phyloP scores from a whole-genome alignment of 2,329 filamentous ascomycete genomes.

The Cladophialophora bantiana region DNA sequence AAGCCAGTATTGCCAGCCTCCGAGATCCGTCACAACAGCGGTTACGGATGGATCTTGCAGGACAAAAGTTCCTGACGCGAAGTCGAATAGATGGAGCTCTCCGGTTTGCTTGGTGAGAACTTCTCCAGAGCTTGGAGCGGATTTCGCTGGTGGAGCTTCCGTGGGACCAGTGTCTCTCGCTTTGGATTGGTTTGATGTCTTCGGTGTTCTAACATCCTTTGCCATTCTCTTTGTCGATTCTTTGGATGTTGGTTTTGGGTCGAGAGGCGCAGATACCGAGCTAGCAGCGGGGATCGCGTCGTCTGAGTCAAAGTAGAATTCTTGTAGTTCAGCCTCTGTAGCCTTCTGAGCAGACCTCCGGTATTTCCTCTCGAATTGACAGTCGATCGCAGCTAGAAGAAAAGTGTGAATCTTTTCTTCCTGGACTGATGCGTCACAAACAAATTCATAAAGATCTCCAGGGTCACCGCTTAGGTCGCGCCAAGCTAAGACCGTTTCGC shows the following conservation, averaged over 20 bases:
- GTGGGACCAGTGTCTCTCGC: slow-evolving; percentile 56
- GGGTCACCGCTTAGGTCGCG: slow-evolving; percentile 90
- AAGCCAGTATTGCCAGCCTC: slow-evolving; percentile 94
- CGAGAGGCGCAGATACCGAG: slow-evolving; percentile 59
- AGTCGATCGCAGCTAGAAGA: slow-evolving; percentile 82
- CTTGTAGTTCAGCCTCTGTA: slow-evolving; percentile 77
- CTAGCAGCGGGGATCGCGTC: slow-evolving; percentile 67
- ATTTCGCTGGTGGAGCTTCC: slow-evolving; percentile 65
- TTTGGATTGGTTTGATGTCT: slow-evolving; percentile 47
- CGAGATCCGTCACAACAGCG: slow-evolving; percentile 83
- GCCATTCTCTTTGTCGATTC: slow-evolving; percentile 55
- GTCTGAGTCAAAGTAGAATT: slow-evolving; percentile 79
- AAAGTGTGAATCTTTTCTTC: slow-evolving; percentile 78
- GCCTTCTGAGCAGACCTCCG: slow-evolving; percentile 79
- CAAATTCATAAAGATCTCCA: slow-evolving; percentile 96
- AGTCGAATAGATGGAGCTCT: slow-evolving; percentile 94
- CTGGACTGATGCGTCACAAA: slow-evolving; percentile 79
- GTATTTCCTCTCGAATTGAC: slow-evolving; percentile 97
- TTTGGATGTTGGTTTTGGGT: slow-evolving; percentile 47
- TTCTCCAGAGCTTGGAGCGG: slow-evolving; percentile 72
- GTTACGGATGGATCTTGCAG: slow-evolving; percentile 76
- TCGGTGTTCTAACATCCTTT: slow-evolving; percentile 53
- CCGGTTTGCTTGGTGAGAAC: slow-evolving; percentile 76
- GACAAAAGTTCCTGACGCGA: slow-evolving; percentile 83
- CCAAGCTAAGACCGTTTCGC: slow-evolving; percentile 91